Evolutionary conservation across 768 basidiomycete genomes (phyloP).

Genomic region (Vishniacozyma victoriae): DNA sequence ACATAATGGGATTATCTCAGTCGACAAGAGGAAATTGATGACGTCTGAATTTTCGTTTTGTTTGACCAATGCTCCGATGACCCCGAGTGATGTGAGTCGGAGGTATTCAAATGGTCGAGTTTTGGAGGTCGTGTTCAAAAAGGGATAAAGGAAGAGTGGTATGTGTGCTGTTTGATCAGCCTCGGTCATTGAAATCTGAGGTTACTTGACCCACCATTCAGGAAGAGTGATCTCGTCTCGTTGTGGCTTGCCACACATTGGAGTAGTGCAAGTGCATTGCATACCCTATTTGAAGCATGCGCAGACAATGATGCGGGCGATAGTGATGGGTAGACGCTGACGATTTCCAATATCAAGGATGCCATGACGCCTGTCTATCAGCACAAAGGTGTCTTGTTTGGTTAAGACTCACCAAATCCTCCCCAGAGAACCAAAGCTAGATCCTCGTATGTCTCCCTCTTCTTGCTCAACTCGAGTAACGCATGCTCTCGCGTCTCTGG

Average conservation of each 20-base stretch:
- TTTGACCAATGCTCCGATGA: slow-evolving; percentile 98
- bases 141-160: slow-evolving; percentile 90
- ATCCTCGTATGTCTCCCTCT: slow-evolving; percentile 97
- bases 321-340: slow-evolving; percentile 92
- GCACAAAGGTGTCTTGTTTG: neutral
- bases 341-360: slow-evolving; percentile 91
- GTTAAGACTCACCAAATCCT: slow-evolving; percentile 70
- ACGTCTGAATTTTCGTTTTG: slow-evolving; percentile 99
- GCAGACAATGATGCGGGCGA: slow-evolving; percentile 94
- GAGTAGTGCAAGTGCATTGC: slow-evolving; percentile 92
- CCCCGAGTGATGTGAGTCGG: slow-evolving; percentile 96
- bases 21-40: slow-evolving; percentile 96
- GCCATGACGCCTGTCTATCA: slow-evolving; percentile 80
- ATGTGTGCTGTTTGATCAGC: slow-evolving; percentile 66
- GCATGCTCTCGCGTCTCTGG: slow-evolving; percentile 74
- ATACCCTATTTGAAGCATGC: slow-evolving; percentile 95
- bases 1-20: slow-evolving; percentile 98
- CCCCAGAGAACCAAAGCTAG: slow-evolving; percentile 97
- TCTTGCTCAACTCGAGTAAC: slow-evolving; percentile 93
- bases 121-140: slow-evolving; percentile 97
- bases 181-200: neutral
- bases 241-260: slow-evolving; percentile 98
- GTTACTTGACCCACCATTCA: slow-evolving; percentile 62
- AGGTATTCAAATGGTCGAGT: slow-evolving; percentile 99
- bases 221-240: slow-evolving; percentile 89